phyloP scores from a whole-genome alignment of 2,329 filamentous ascomycete genomes.

The Alternaria tenuissima region DNA sequence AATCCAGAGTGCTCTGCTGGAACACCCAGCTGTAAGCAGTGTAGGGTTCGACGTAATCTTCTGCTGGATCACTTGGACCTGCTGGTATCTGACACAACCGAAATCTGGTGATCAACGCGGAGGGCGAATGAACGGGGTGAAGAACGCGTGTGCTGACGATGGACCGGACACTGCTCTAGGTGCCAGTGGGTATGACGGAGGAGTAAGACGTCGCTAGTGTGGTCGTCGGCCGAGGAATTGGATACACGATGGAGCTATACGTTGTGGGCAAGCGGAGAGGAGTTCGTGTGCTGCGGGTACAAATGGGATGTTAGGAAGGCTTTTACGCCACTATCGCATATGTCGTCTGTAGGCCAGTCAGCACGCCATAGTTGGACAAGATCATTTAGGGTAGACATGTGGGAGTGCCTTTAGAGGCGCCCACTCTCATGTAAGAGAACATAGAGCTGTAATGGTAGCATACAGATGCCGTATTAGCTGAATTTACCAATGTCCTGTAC shows the following conservation, averaged over 20 bases:
- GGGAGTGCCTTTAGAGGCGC: background rate
- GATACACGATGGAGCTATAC: background rate
- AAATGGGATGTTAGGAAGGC: background rate
- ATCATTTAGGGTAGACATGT: background rate
- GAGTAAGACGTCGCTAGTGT: constrained; percentile 27
- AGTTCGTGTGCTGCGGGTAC: background rate
- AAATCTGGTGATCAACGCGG: constrained; percentile 1
- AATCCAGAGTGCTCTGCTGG: constrained; percentile 35
- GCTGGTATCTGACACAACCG: constrained; percentile 35
- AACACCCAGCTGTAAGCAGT: constrained; percentile 48
- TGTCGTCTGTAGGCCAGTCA: background rate
- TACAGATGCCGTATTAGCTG: background rate
- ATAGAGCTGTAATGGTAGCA: background rate
- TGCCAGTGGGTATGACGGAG: constrained; percentile 17
- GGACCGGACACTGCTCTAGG: constrained; percentile 12
- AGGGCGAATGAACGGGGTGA: background rate
- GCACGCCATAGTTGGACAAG: background rate
- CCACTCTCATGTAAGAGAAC: background rate
- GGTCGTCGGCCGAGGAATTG: background rate
- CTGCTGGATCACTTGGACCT: constrained; percentile 49
- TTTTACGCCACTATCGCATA: background rate
- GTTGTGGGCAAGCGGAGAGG: background rate
- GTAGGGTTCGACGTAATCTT: constrained; percentile 49
- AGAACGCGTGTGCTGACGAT: constrained; percentile 4
- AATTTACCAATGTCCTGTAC: background rate